Base-by-base conservation (phyloP, 768 basidiomycete genomes). In the Mycena polygramma region DNA sequence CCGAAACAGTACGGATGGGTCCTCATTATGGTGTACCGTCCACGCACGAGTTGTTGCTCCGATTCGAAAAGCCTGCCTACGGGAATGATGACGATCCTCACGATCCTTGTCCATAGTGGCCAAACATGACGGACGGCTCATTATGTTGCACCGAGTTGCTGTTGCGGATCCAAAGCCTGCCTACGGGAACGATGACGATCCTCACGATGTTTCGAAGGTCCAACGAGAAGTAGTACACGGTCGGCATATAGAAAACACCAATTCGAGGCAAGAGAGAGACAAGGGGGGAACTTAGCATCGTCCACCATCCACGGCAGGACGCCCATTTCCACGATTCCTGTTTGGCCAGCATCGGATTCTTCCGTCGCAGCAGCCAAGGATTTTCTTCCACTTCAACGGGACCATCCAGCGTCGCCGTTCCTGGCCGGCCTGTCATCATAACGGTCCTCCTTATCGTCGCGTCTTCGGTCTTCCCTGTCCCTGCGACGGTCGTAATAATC, bases 401-500 rank as follows among this genome's bases (percentile, higher is more conserved):
- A 82, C 91, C 91, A 92, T 82, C 89, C 86, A 80, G 86, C 90
- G 84, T 94, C 93, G 79, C 92, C 92, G 83, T 92, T 93, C 83
- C 91, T 90, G 78, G 92, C 77, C 68, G 88, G 83, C 82, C 93
- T 88, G 73, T 94, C 93, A 62, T 94, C 93, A 82, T 82, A 92
- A 55, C 91, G 91, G 62, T 93, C 92, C 77, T 94, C 92, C 84
- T 91, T 94, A 77, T 94, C 93, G 74, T 94, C 93, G 83, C 93
- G 91, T 82, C 91, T 90, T 83, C 88, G 87, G 81, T 92, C 91
- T 79, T 93, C 92, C 81, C 92, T 87, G 81, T 94, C 92, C 90
- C 92, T 92, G 85, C 92, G 91, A 79, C 94, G 92, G 81, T 94
- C 92, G 91, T 91, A 90, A 90, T 91, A 90, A 90, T 94, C 91